A percentile compares a stretch with the other conserved stretches of the same genome.
These are phyloP conservation scores for Phytophthora pinifolia DNA, from an alignment of 352 stramenopile species.

Conservation along the genomic window DNA sequence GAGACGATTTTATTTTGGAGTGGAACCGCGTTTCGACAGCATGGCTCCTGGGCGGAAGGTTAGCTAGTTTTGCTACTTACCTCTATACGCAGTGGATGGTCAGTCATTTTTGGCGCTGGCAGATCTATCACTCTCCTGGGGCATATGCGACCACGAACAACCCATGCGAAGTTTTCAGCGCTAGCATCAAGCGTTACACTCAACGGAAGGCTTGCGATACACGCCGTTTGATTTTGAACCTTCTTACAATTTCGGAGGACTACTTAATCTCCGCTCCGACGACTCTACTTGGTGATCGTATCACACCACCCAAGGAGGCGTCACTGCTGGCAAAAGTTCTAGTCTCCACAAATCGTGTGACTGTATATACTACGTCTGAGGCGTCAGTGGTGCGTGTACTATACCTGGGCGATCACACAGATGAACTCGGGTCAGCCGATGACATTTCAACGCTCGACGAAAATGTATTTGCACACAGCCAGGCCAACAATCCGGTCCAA, in stretches of 20 bases:
- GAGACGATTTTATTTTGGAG: neutral
- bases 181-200: too few relatives aligned
- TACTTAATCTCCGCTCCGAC: neutral
- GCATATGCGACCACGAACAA: too few relatives aligned
- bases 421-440: neutral
- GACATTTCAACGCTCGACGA: too few relatives aligned
- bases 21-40: neutral
- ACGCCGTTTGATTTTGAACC: neutral
- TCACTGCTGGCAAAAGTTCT: neutral
- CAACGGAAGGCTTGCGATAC: neutral
- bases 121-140: too few relatives aligned
- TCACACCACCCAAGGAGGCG: neutral
- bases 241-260: neutral
- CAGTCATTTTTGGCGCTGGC: too few relatives aligned
- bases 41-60: neutral
- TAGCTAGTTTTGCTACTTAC: slow-evolving; percentile 9
- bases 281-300: neutral
- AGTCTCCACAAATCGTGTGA: neutral
- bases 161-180: too few relatives aligned
- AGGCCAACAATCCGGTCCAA: neutral
- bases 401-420: neutral
- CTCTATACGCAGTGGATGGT: too few relatives aligned
- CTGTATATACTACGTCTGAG: neutral
- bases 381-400: neutral
- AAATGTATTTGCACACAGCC: too few relatives aligned